These are phyloP conservation scores for Mycena epipterygia DNA, from an alignment of 768 basidiomycete species.

Conservation along the genomic window DNA sequence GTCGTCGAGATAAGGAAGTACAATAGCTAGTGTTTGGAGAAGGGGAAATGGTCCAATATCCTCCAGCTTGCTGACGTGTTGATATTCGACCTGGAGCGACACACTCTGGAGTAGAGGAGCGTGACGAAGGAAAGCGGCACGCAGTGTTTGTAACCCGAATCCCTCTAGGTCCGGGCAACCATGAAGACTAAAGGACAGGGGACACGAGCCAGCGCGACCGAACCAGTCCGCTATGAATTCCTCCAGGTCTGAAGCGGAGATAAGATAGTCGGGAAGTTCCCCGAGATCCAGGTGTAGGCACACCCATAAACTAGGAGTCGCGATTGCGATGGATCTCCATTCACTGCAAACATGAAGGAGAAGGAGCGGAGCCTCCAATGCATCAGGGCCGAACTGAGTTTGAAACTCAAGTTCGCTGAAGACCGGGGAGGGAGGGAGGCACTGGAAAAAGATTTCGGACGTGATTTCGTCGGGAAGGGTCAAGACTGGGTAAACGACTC, in stretches of 20 bases:
- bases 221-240: conserved; percentile 1
- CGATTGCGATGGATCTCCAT: conserved; percentile 43
- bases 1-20: neutral
- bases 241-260: too few species aligned
- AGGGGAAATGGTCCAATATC: neutral
- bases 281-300: neutral
- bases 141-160: neutral
- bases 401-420: neutral
- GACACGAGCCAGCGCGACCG: neutral
- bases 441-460: conserved; percentile 3
- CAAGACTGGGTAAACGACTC: conserved; percentile 15
- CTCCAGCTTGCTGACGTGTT: neutral
- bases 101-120: conserved; percentile 3
- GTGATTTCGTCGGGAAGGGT: conserved; percentile 21
- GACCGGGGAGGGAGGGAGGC: neutral
- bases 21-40: neutral
- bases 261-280: neutral
- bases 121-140: neutral
- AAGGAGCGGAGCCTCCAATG: conserved; percentile 33
- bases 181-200: conserved; percentile 3
- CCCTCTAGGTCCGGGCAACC: neutral
- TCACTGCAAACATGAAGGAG: conserved; percentile 36
- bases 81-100: neutral
- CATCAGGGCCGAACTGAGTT: neutral
- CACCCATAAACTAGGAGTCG: conserved; percentile 42